Percentiles rank a stretch among this genome's conserved stretches.
Evolutionary conservation across 163 green algal species (phyloP).

Genomic region (Prototheca stagnorum): DNA sequence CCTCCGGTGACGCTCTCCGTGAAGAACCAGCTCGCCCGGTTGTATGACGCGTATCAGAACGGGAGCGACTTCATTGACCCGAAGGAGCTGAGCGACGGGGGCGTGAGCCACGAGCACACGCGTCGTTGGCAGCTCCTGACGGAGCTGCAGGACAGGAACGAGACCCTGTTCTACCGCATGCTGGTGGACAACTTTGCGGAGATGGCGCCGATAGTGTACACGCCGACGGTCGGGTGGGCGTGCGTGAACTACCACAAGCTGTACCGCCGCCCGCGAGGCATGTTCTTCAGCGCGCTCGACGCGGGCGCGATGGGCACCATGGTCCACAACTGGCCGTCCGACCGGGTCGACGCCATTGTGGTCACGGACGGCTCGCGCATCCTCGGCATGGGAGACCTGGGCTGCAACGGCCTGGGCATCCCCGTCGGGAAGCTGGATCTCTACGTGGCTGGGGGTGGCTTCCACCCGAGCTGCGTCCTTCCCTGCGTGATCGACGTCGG

Average conservation of each 20-base stretch:
- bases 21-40: slow-evolving; percentile 49
- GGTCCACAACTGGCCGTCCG: slow-evolving; percentile 77
- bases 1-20: slow-evolving; percentile 50
- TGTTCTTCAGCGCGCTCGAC: slow-evolving; percentile 75
- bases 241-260: slow-evolving; percentile 58
- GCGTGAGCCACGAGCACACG: slow-evolving; percentile 55
- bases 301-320: slow-evolving; percentile 71
- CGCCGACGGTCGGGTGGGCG: slow-evolving; percentile 47
- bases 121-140: slow-evolving; percentile 61
- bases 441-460: slow-evolving; percentile 57
- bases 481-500: slow-evolving; percentile 80
- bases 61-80: slow-evolving; percentile 35
- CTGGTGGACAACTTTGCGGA: slow-evolving; percentile 52
- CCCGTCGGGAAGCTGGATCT: slow-evolving; percentile 76
- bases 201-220: slow-evolving; percentile 57
- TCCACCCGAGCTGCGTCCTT: slow-evolving; percentile 62
- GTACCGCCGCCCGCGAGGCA: slow-evolving; percentile 51
- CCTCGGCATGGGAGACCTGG: slow-evolving; percentile 51
- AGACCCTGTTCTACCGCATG: slow-evolving; percentile 61
- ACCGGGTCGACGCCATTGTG: slow-evolving; percentile 51
- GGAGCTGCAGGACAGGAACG: slow-evolving; percentile 64
- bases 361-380: slow-evolving; percentile 57
- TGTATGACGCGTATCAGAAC: slow-evolving; percentile 60
- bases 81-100: slow-evolving; percentile 22
- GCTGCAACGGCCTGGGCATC: slow-evolving; percentile 53